A percentile compares a stretch with the other conserved stretches of the same genome.
phyloP scores from a whole-genome alignment of 495 filamentous ascomycete species.

The Lasiosphaeria miniovina region DNA sequence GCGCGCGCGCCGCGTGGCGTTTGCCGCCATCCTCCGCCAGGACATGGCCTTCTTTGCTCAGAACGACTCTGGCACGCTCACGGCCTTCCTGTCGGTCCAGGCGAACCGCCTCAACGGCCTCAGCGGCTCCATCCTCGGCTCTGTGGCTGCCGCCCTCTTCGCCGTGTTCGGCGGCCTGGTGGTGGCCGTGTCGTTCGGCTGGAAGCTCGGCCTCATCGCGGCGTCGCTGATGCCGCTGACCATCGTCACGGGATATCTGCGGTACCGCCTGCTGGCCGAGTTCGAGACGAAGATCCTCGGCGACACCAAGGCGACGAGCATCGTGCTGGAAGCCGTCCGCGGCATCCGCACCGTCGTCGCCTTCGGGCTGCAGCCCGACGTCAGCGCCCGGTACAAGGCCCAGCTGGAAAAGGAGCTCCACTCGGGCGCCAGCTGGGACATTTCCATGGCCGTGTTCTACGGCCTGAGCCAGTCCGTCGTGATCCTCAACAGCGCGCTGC shows the following conservation, averaged over 20 bases:
- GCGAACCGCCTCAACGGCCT: constrained; percentile 77
- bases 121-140: constrained; percentile 72
- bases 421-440: not conserved
- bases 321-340: not conserved
- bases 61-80: constrained; percentile 38
- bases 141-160: constrained; percentile 68
- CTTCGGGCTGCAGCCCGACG: not conserved
- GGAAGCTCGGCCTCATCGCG: constrained; percentile 85
- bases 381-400: not conserved
- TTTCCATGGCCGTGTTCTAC: not conserved
- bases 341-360: not conserved
- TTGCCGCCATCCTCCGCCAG: not conserved
- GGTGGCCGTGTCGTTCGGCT: constrained; percentile 68
- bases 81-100: constrained; percentile 74
- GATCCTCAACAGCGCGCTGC: not conserved
- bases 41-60: not conserved
- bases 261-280: not conserved
- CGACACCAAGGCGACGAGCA: not conserved
- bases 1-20: no score
- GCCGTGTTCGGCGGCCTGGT: constrained; percentile 65
- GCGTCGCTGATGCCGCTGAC: constrained; percentile 67
- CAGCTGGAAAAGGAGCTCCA: not conserved
- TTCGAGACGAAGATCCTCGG: not conserved
- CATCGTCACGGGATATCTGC: not conserved
- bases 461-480: not conserved